Conservation (phyloP, 768 basidiomycete genomes). For the Cystofilobasidium bisporidii region DNA sequence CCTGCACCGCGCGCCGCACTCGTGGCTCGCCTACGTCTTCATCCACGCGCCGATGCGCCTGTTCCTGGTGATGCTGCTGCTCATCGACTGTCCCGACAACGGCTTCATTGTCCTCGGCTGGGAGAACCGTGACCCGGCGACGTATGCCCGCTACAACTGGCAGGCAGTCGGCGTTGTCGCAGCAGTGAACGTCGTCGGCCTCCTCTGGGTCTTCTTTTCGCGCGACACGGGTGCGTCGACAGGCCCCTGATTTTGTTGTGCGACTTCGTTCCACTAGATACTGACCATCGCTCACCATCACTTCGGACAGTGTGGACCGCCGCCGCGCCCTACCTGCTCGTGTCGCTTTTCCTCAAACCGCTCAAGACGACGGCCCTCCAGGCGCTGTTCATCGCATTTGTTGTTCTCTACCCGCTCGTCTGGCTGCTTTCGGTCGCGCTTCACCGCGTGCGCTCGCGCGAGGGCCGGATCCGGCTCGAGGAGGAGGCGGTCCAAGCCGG, state of each 20-base stretch:
- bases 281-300: too few relatives aligned
- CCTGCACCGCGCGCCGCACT: constrained; percentile 30
- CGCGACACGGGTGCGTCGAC: constrained; percentile 35
- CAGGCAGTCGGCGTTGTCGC: constrained; percentile 62
- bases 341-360: constrained; percentile 36
- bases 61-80: constrained; percentile 55
- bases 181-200: constrained; percentile 49
- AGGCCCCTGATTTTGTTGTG: too few relatives aligned
- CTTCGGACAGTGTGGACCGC: constrained; percentile 33
- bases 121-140: constrained; percentile 39
- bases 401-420: constrained; percentile 36
- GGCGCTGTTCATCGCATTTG: constrained; percentile 39
- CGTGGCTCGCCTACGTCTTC: constrained; percentile 53
- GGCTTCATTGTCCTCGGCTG: constrained; percentile 63
- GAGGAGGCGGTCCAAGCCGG: constrained; percentile 18
- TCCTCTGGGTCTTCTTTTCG: constrained; percentile 35
- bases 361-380: constrained; percentile 39
- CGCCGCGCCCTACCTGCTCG: constrained; percentile 30
- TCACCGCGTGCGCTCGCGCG: constrained; percentile 7
- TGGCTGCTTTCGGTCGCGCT: constrained; percentile 15
- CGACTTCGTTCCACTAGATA: too few relatives aligned
- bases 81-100: constrained; percentile 52
- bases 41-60: constrained; percentile 81
- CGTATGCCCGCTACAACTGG: constrained; percentile 58
- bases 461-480: constrained; percentile 25